Conservation (phyloP, 2,329 filamentous ascomycete genomes). For the Diaporthe aspalathi region DNA sequence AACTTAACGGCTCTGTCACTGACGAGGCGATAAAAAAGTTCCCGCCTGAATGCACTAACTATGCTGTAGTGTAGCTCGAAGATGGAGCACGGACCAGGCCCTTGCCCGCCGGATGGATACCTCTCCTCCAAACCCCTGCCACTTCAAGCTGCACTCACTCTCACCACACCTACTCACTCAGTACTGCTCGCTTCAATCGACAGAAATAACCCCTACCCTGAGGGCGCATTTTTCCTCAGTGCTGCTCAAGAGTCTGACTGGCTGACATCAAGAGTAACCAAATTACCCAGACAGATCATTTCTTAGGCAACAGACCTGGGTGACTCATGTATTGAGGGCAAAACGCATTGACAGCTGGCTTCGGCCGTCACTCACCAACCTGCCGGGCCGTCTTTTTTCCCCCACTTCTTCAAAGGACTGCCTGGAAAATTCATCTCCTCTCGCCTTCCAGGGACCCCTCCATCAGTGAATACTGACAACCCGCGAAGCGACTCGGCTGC, state of each 20-base stretch:
- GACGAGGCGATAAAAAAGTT: slow-evolving; percentile 33
- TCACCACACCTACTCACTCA: background rate
- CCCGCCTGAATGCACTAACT: slow-evolving; percentile 8
- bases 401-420: slow-evolving; percentile 30
- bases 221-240: background rate
- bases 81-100: slow-evolving; percentile 14
- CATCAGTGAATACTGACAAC: slow-evolving; percentile 31
- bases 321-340: slow-evolving; percentile 1
- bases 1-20: slow-evolving; percentile 3
- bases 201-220: background rate
- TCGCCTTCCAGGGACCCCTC: slow-evolving; percentile 25
- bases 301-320: background rate
- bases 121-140: background rate
- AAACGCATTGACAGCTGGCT: slow-evolving; percentile 21
- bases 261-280: background rate
- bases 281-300: background rate
- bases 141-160: background rate
- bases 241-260: background rate
- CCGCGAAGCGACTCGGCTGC: slow-evolving; percentile 37
- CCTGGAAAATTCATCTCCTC: slow-evolving; percentile 31
- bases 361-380: background rate
- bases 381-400: slow-evolving; percentile 32
- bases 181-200: background rate
- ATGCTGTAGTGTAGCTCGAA: slow-evolving; percentile 29
- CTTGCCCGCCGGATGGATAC: background rate